These are phyloP conservation scores for Alternaria triticina DNA, from an alignment of 2,329 filamentous ascomycete genomes.

Conservation along the genomic window DNA sequence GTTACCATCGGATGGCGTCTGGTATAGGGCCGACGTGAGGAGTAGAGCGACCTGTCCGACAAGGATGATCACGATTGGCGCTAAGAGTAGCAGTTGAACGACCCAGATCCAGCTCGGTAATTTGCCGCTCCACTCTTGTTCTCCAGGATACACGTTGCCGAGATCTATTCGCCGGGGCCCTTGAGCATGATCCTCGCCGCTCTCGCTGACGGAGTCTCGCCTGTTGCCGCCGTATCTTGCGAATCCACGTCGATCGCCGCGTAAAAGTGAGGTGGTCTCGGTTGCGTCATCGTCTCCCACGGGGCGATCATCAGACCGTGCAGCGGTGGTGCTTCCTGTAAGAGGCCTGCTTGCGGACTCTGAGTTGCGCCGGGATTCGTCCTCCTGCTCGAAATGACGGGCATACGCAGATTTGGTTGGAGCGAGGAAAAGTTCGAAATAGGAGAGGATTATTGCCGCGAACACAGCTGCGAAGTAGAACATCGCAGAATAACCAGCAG, in stretches of 20 bases:
- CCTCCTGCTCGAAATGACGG: constrained; percentile 54
- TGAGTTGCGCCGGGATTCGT: constrained; percentile 23
- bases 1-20: constrained; percentile 86
- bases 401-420: constrained; percentile 73
- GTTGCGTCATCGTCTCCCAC: constrained; percentile 52
- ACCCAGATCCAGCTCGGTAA: constrained; percentile 88
- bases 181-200: constrained; percentile 42
- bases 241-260: constrained; percentile 61
- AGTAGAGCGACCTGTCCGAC: constrained; percentile 78
- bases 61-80: constrained; percentile 78
- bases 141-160: constrained; percentile 63
- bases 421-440: constrained; percentile 81
- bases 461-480: constrained; percentile 81
- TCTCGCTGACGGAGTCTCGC: constrained; percentile 48
- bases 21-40: constrained; percentile 72
- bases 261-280: constrained; percentile 64
- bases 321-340: constrained; percentile 39
- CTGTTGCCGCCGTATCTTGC: constrained; percentile 56
- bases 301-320: constrained; percentile 42
- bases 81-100: constrained; percentile 80
- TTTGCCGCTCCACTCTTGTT: constrained; percentile 84
- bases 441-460: constrained; percentile 73
- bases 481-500: constrained; percentile 79
- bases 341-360: constrained; percentile 44
- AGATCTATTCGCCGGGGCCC: constrained; percentile 42